Evolutionary conservation across 2,329 filamentous ascomycete species (phyloP).

Genomic region (Fusarium nurragi): DNA sequence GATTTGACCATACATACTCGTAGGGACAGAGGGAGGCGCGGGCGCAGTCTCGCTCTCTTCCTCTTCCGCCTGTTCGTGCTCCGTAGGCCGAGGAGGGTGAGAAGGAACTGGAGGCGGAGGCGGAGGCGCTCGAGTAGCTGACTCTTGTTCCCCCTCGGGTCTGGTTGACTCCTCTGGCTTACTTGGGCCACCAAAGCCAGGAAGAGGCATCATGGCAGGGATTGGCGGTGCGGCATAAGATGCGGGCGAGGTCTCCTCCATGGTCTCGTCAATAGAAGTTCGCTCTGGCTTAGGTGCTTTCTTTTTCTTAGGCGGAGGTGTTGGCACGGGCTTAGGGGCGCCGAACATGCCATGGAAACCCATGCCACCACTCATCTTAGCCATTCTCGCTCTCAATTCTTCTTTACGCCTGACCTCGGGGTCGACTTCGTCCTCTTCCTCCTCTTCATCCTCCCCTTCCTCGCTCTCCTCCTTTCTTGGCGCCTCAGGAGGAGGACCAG

Average conservation of each 20-base stretch:
- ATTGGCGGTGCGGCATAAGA: constrained; percentile 62
- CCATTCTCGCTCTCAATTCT: constrained; percentile 93
- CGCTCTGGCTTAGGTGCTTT: constrained; percentile 58
- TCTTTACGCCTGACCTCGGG: constrained; percentile 86
- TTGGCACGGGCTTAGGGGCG: constrained; percentile 72
- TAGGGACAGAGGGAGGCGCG: constrained; percentile 41
- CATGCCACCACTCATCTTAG: constrained; percentile 98
- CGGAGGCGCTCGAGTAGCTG: constrained; percentile 42
- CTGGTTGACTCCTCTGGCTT: constrained; percentile 57
- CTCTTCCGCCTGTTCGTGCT: constrained; percentile 42
- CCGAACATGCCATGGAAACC: constrained; percentile 96
- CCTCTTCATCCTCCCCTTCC: constrained; percentile 70
- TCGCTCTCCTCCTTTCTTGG: constrained; percentile 62
- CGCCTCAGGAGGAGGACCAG: constrained; percentile 30
- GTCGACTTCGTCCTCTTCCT: constrained; percentile 87
- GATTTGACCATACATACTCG: constrained; percentile 31
- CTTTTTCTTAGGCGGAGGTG: constrained; percentile 62
- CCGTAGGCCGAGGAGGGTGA: constrained; percentile 27
- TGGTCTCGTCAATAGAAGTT: constrained; percentile 54
- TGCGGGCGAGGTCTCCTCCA: constrained; percentile 56
- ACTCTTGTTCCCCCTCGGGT: constrained; percentile 48
- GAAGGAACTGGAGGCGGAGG: constrained; percentile 47
- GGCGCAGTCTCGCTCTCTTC: constrained; percentile 51
- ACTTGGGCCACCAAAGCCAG: constrained; percentile 73
- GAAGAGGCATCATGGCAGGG: constrained; percentile 71